phyloP scores from a whole-genome alignment of 495 filamentous ascomycete species.

The Hypoxylon subgilvum region DNA sequence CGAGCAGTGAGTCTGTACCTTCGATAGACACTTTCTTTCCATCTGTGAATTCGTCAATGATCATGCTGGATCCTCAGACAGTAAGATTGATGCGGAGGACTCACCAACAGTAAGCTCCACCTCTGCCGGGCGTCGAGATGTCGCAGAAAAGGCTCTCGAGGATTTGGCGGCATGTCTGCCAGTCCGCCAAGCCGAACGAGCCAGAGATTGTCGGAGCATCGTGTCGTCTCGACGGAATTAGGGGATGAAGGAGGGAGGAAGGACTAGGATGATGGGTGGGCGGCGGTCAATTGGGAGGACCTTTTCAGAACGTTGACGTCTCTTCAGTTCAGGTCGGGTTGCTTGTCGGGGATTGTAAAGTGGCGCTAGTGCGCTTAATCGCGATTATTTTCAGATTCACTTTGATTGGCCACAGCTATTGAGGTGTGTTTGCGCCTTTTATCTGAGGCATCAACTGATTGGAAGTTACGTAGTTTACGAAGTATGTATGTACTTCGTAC shows the following conservation, averaged over 20 bases:
- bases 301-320: constrained; percentile 40
- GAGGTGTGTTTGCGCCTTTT: constrained; percentile 11
- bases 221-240: constrained; percentile 61
- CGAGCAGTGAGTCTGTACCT: constrained; percentile 61
- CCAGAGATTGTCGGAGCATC: constrained; percentile 88
- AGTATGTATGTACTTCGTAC: no score
- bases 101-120: constrained; percentile 93
- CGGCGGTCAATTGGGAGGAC: constrained; percentile 37
- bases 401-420: constrained; percentile 45
- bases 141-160: constrained; percentile 76
- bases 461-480: no score
- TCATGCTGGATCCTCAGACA: constrained; percentile 17
- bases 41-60: constrained; percentile 64
- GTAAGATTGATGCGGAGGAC: constrained; percentile 37
- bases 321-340: constrained; percentile 35
- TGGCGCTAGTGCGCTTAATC: constrained; percentile 37
- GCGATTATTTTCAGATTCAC: constrained; percentile 41
- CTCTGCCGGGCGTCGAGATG: constrained; percentile 75
- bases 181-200: constrained; percentile 83
- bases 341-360: constrained; percentile 23
- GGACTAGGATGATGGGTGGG: constrained; percentile 36
- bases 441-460: constrained; percentile 8
- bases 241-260: constrained; percentile 34
- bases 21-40: constrained; percentile 95
- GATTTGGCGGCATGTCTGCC: constrained; percentile 67